Base-by-base conservation (phyloP, 2,329 filamentous ascomycete genomes). In the Mycocentrospora acerina region DNA sequence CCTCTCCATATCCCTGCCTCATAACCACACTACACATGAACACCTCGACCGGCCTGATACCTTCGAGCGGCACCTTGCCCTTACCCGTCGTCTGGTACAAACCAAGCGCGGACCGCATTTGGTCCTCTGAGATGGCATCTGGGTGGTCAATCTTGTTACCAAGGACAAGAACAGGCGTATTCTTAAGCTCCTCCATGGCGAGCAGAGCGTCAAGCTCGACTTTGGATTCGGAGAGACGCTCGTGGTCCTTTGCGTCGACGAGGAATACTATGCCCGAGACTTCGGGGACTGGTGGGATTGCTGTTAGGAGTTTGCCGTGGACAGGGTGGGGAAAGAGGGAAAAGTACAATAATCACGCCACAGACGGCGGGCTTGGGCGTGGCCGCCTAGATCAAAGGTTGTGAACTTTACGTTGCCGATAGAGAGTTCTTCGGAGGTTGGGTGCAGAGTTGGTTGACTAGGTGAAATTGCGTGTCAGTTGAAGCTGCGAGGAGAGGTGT, bases 91-190 rank as follows among this genome's bases (percentile, higher is more conserved):
- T 66, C 51, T 97, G 91, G 74, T 94, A 97, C 62, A 98, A 74
- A 48, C 93, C 93, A 42, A 98, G 78, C 69, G 90, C 86, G 68
- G 91, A 85, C 70, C 93, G 82, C 64, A 97, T 80, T 75, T 96
- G 89, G 61, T 97, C 91, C 79, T 98, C 93, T 53, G 86, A 91
- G 37, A 97, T 85, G 48, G 93, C 93, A 57, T 94, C 87, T 37
- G 90, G 90, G 76, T 97, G 90, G 71, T 98, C 93, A 70, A 98
- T 98, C 83, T 98, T 98, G 83, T 98, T 98, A 59, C 93, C 93
- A 50, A 98, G 82, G 58, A 98, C 83, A 46, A 97, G 82, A 71
- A 97, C 97, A 37, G 93, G 93, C 7, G 95, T 93, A 78, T 95
- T 96, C 68, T 82, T 77, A 26, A 98, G 82, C 68, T 97, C 91